Percentiles rank a stretch among this genome's conserved stretches.
Conservation (phyloP, 1,139 yeast genomes). For the Suhomyces coccinellae region DNA sequence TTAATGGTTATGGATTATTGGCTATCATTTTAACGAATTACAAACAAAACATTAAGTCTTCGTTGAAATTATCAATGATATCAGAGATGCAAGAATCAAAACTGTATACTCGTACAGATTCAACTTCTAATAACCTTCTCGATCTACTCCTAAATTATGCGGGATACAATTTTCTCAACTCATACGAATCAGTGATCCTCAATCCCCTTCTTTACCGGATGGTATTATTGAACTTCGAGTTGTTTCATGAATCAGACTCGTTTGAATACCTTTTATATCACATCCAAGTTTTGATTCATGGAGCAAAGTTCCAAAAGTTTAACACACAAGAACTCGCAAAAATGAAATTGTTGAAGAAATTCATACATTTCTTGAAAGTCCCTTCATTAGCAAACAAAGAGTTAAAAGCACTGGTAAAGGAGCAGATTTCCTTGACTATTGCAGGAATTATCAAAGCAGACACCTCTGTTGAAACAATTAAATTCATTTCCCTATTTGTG, state of each 20-base stretch:
- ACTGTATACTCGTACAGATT: background rate
- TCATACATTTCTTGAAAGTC: constrained; percentile 53
- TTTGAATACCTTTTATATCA: constrained; percentile 56
- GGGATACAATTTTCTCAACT: constrained; percentile 28
- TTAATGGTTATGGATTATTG: constrained; percentile 44
- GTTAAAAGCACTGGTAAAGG: constrained; percentile 16
- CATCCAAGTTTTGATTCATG: constrained; percentile 51
- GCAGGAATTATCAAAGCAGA: constrained; percentile 30
- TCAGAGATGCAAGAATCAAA: constrained; percentile 3
- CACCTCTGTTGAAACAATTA: constrained; percentile 40
- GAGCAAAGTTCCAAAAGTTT: constrained; percentile 48
- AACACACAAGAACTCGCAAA: constrained; percentile 53
- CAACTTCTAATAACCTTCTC: constrained; percentile 16
- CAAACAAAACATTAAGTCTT: constrained; percentile 25
- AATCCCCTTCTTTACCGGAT: constrained; percentile 15
- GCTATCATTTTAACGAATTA: constrained; percentile 33
- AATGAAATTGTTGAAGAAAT: constrained; percentile 53
- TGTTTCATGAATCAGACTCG: constrained; percentile 40
- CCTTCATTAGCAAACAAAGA: constrained; percentile 17
- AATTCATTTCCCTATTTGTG: constrained; percentile 35
- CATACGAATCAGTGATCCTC: constrained; percentile 33
- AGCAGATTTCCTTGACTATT: constrained; percentile 24
- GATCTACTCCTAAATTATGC: constrained; percentile 25
- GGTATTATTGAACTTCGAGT: constrained; percentile 24
- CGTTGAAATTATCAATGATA: constrained; percentile 18